Percentiles rank a stretch among this genome's conserved stretches.
These are phyloP conservation scores for Populus tremula DNA, from an alignment of 345 rosid species.

Conservation along the genomic window DNA sequence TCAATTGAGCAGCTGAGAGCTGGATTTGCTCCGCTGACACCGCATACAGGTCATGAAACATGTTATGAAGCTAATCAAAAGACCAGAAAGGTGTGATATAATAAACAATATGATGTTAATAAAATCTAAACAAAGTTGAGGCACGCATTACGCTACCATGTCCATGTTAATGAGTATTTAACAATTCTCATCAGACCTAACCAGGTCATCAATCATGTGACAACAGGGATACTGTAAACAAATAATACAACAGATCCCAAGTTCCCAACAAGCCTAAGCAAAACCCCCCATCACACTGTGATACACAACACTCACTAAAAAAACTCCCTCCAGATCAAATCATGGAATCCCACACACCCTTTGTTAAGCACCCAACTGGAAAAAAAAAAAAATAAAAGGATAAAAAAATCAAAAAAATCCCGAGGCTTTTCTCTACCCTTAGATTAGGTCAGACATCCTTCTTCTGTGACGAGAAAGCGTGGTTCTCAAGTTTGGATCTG, in stretches of 20 bases:
- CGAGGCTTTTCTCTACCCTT: neutral
- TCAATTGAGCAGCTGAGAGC: neutral
- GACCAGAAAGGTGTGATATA: neutral
- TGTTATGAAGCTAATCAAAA: neutral
- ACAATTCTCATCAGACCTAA: constrained; percentile 16
- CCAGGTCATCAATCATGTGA: constrained; percentile 13
- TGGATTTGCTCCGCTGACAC: neutral
- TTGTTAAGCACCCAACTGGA: too few species aligned
- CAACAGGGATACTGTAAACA: constrained; percentile 16
- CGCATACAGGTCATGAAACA: neutral
- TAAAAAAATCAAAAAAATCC: neutral
- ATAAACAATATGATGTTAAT: neutral
- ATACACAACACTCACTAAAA: neutral
- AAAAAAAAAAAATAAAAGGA: too few species aligned
- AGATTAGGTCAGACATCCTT: constrained; percentile 73
- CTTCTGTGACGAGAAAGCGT: constrained; percentile 58
- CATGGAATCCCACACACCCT: constrained; percentile 1
- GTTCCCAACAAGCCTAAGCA: constrained; percentile 20
- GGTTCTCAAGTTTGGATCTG: constrained; percentile 63
- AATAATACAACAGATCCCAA: constrained; percentile 13
- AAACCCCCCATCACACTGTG: neutral
- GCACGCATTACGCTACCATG: neutral
- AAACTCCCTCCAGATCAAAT: constrained; percentile 3
- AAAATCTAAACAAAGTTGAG: neutral
- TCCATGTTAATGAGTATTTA: constrained; percentile 25